Evolutionary conservation across 192 early-diverging fungal species (phyloP).

Genomic region (Allomyces macrogynus): DNA sequence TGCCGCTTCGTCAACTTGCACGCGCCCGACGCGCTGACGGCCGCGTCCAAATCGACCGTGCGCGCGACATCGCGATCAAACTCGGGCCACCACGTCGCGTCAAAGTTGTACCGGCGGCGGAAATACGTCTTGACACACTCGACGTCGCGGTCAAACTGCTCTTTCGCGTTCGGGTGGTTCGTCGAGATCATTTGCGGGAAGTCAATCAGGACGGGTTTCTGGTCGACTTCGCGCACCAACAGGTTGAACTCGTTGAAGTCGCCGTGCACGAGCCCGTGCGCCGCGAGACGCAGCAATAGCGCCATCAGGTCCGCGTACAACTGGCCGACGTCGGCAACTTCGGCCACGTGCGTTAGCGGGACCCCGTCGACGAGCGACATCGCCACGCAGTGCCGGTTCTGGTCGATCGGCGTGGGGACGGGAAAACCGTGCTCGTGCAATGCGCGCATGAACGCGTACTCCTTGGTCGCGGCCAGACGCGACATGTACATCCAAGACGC

Average conservation of each 20-base stretch:
- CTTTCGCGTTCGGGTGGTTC: slow-evolving; percentile 84
- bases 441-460: slow-evolving; percentile 97
- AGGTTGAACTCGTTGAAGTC: slow-evolving; percentile 99
- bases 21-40: not conserved
- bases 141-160: slow-evolving; percentile 96
- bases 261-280: slow-evolving; percentile 89
- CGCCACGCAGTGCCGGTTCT: slow-evolving; percentile 85
- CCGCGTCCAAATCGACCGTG: not conserved
- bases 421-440: slow-evolving; percentile 89
- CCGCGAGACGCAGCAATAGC: slow-evolving; percentile 82
- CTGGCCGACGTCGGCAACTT: slow-evolving; percentile 71
- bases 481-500: slow-evolving; percentile 99
- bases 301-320: slow-evolving; percentile 93
- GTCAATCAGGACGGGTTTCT: slow-evolving; percentile 82
- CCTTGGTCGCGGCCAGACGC: slow-evolving; percentile 89
- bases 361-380: slow-evolving; percentile 91
- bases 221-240: slow-evolving; percentile 52
- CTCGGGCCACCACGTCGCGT: slow-evolving; percentile 1
- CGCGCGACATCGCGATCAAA: slow-evolving; percentile 10
- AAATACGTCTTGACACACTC: slow-evolving; percentile 93
- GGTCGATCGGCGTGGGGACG: slow-evolving; percentile 81
- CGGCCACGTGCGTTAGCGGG: slow-evolving; percentile 72
- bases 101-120: slow-evolving; percentile 60
- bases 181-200: slow-evolving; percentile 99
- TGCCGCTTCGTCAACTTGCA: not conserved